Evolutionary conservation across 2,329 filamentous ascomycete genomes (phyloP).

Genomic region (Fusarium sp.): DNA sequence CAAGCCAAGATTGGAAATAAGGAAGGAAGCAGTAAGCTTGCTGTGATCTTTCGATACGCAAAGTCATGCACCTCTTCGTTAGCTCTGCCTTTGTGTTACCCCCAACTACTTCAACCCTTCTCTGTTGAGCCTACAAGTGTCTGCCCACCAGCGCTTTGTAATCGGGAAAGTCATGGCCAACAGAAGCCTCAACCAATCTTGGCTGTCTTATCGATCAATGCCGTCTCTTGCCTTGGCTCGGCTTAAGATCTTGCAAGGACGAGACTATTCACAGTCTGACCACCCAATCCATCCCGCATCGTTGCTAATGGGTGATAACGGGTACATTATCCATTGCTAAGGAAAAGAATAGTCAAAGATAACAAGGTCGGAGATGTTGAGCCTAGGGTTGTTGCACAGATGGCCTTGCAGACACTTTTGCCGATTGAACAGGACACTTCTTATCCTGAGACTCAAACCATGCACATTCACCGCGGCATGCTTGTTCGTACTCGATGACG

Average conservation of each 20-base stretch:
- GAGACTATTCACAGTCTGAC: constrained; percentile 21
- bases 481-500: constrained; percentile 4
- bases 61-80: constrained; percentile 3
- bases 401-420: not conserved
- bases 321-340: constrained; percentile 2
- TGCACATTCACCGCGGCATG: not conserved
- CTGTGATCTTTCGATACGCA: constrained; percentile 16
- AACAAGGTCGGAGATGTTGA: not conserved
- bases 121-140: constrained; percentile 17
- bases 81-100: constrained; percentile 35
- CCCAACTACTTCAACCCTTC: constrained; percentile 11
- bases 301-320: not conserved
- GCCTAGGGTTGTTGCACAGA: constrained; percentile 11
- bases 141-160: not conserved
- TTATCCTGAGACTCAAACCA: not conserved
- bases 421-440: not conserved
- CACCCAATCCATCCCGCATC: constrained; percentile 2
- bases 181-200: constrained; percentile 4
- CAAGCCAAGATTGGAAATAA: constrained; percentile 6
- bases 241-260: constrained; percentile 9
- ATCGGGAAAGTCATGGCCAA: not conserved
- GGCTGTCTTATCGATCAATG: constrained; percentile 2
- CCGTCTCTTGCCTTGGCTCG: constrained; percentile 20
- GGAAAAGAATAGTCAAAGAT: constrained; percentile 1
- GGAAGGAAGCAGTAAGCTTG: not conserved